Base-by-base conservation (phyloP, 2,329 filamentous ascomycete genomes). In the Penicillium sp. region DNA sequence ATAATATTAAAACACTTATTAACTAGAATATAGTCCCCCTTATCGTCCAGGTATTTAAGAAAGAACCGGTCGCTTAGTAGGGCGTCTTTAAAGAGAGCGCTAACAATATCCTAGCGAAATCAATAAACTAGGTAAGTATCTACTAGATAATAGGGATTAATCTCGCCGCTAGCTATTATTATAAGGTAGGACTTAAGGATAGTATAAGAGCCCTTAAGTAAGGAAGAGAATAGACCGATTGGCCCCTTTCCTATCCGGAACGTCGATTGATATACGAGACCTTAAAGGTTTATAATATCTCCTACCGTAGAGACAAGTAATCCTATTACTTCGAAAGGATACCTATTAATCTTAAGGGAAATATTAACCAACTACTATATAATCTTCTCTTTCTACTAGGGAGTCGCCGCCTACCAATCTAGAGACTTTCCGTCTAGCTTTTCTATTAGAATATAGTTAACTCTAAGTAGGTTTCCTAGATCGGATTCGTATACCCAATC, bases 361-460 rank as follows among this genome's bases (percentile, higher is more conserved):
- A 58, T 49, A 2, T 55, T 26, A 12, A 33, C 52, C 4, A 58
- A 43, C 40, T 58, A 33, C 9, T 47, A 25, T 17, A 49, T 58
- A 7, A 58, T 28, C 33, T 55, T 55, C 14, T 41, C 42, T 49
- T 37, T 55, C 19, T 55, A 48, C 26, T 53, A 7, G 2, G 28
- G 17, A 5, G 17, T 58, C 2, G 56, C 48, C 12, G 9, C 22
- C 6, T 50, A 14, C 56, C 33, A 58, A 14, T 50, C n/a, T 8
- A 58, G 26, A n/a, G 52, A 14, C 4, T 37, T 50, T 31, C 55
- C 56, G 5, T 38, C 17, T 10, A 58, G 30, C 38, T 55, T 55
- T 41, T 55, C 51, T 37, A 58, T 58, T 9, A 58, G 12, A 40
- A 58, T 51, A 30, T 55, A 58, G 6, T 16, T 17, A 47, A 55